Percentiles rank a stretch among this genome's conserved stretches.
Evolutionary conservation across 1,284 basidiomycete species (phyloP).

Genomic region (Boletus mariae): DNA sequence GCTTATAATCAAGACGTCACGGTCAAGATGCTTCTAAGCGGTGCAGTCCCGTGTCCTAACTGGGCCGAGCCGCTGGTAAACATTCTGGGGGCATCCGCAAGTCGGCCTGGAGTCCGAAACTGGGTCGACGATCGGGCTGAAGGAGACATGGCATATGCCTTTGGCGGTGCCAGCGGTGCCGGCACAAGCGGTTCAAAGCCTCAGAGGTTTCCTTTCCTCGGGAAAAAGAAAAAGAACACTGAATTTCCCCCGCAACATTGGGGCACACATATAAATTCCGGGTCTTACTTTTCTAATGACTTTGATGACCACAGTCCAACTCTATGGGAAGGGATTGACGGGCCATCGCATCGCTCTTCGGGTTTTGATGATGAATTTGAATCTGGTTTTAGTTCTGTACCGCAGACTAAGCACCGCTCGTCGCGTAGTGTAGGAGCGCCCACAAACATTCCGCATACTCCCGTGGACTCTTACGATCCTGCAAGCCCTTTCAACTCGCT

Average conservation of each 20-base stretch:
- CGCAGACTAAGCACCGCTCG: constrained; percentile 22
- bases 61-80: constrained; percentile 76
- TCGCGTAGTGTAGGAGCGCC: constrained; percentile 20
- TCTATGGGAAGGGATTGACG: constrained; percentile 13
- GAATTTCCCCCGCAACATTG: constrained; percentile 65
- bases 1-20: constrained; percentile 78
- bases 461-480: constrained; percentile 26
- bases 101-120: constrained; percentile 59
- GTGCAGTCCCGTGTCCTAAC: constrained; percentile 66
- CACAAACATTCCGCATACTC: constrained; percentile 10
- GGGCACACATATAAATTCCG: constrained; percentile 47
- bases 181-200: constrained; percentile 38
- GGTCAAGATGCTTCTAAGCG: constrained; percentile 77
- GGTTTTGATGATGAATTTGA: constrained; percentile 30
- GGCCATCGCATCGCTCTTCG: constrained; percentile 10
- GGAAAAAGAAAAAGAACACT: constrained; percentile 48
- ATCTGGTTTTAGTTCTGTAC: constrained; percentile 35
- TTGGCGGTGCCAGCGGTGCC: constrained; percentile 40
- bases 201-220: constrained; percentile 37
- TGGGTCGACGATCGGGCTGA: constrained; percentile 61
- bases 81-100: constrained; percentile 71
- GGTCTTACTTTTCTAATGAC: constrained; percentile 52
- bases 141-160: constrained; percentile 50
- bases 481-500: constrained; percentile 36
- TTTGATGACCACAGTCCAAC: constrained; percentile 19